Evolutionary conservation across 1,284 basidiomycete species (phyloP).

Genomic region (Fomitopsis pinicola): DNA sequence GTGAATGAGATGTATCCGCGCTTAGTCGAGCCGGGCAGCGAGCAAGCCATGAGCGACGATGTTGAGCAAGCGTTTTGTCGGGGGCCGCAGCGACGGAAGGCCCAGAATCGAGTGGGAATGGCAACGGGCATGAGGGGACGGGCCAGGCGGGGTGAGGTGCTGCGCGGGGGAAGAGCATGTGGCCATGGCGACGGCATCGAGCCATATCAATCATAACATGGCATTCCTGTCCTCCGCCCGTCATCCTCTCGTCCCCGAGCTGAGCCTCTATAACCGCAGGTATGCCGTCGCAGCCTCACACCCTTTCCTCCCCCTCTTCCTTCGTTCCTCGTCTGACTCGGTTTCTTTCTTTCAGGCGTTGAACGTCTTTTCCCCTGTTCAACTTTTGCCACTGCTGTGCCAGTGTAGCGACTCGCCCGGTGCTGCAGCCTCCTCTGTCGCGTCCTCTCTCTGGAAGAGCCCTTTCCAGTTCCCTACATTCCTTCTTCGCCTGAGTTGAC

Average conservation of each 20-base stretch:
- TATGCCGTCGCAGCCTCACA: conserved; percentile 18
- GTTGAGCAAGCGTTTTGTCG: neutral
- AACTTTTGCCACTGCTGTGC: conserved; percentile 15
- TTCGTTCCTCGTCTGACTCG: conserved; percentile 31
- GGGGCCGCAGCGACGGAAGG: neutral
- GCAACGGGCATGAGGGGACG: neutral
- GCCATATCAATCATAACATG: conserved; percentile 16
- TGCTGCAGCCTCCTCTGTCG: conserved; percentile 31
- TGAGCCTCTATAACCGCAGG: conserved; percentile 11
- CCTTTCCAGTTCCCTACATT: conserved; percentile 15
- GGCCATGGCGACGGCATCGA: conserved; percentile 22
- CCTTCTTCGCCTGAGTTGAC: conserved; percentile 17
- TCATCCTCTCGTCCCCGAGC: conserved; percentile 3
- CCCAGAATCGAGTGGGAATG: neutral
- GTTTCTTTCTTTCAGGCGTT: conserved; percentile 46
- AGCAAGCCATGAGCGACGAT: neutral
- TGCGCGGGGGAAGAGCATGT: conserved; percentile 6
- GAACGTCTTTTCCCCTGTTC: conserved; percentile 41
- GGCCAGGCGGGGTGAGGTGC: neutral
- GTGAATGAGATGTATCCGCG: neutral
- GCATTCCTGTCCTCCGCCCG: neutral
- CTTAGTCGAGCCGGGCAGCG: neutral
- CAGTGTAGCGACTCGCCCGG: conserved; percentile 19
- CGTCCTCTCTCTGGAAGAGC: conserved; percentile 33
- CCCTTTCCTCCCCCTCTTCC: conserved; percentile 26